These are phyloP conservation scores for Singerocomus inundabilis DNA, from an alignment of 1,284 basidiomycete genomes.

Conservation along the genomic window DNA sequence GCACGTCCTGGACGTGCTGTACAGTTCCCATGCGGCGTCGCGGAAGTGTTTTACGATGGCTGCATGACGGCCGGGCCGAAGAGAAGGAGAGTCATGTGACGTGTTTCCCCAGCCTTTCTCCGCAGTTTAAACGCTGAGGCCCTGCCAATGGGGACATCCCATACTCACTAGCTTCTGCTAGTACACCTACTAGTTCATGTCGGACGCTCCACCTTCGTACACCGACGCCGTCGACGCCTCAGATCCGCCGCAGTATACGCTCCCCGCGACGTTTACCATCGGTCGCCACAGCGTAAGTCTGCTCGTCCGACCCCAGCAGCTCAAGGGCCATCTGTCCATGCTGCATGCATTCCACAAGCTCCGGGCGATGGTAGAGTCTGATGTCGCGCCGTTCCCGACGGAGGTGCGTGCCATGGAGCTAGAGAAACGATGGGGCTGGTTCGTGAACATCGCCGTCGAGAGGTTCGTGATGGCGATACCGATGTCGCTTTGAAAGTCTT, in stretches of 20 bases:
- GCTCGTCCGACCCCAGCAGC: conserved; percentile 21
- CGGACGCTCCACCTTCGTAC: conserved; percentile 3
- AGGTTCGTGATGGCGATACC: conserved; percentile 13
- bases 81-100: too few relatives aligned
- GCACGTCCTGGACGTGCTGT: too few relatives aligned
- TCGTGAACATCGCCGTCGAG: conserved; percentile 29
- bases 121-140: too few relatives aligned
- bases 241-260: conserved; percentile 11
- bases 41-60: too few relatives aligned
- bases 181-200: conserved; percentile 4
- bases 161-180: too few relatives aligned
- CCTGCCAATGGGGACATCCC: too few relatives aligned
- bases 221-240: neutral
- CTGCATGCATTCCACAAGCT: conserved; percentile 21
- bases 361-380: conserved; percentile 14
- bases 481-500: too few relatives aligned
- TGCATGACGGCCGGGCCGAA: too few relatives aligned
- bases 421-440: conserved; percentile 30
- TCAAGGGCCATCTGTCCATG: conserved; percentile 25
- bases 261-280: conserved; percentile 20
- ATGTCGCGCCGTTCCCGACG: conserved; percentile 9
- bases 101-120: too few relatives aligned
- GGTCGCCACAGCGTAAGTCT: conserved; percentile 6
- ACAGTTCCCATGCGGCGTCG: too few relatives aligned
- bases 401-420: conserved; percentile 20